Base-by-base conservation (phyloP, 192 early-diverging fungal genomes). In the Linnemannia zychae region DNA sequence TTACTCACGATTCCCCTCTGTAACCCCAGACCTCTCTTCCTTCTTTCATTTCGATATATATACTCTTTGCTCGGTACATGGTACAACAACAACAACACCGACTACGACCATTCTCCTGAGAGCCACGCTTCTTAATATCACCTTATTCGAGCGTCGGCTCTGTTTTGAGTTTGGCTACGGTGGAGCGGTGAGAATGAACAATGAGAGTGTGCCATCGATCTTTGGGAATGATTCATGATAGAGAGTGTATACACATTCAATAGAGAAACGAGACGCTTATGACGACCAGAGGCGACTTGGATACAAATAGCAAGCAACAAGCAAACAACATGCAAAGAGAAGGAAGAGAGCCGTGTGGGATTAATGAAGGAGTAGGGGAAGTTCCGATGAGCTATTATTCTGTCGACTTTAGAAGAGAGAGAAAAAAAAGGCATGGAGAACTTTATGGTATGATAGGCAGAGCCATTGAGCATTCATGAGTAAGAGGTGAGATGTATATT, bases 161-260 rank as follows among this genome's bases (percentile, higher is more conserved):
- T 63, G 9, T 31, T 31, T 22, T 44, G 40, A 3, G 4, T 44
- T 44, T 44, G 40, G 40, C 40, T 44, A 9, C 28, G 57, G 31
- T 24, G 28, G 57, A 63, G 31, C 4, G 57, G 57, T 13, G 24
- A 15, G 28, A 63, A 63, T 22, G 57, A 9, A 44, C 40, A 12
- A 48, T 50, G 49, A 50, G 49, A 50, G 28, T 28, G 28, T 63
- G 28, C 24, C 5, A 49, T 49, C 9, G 57, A 15, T 63, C 24
- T n/a, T 63, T 6, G 28, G 57, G 57, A 63, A 63, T 63, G 57
- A 63, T 63, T 28, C 57, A 63, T 63, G 57, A 63, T 28, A 33
- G 31, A 11, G 57, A 63, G 12, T 63, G n/a, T n/a, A 57, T 5
- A 24, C 53, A 31, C 57, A 60, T 44, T 11, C 28, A 28, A 28